Percentiles rank a stretch among this genome's conserved stretches.
Conservation (phyloP, 2,329 filamentous ascomycete genomes). For the Cercospora nicotianae region DNA sequence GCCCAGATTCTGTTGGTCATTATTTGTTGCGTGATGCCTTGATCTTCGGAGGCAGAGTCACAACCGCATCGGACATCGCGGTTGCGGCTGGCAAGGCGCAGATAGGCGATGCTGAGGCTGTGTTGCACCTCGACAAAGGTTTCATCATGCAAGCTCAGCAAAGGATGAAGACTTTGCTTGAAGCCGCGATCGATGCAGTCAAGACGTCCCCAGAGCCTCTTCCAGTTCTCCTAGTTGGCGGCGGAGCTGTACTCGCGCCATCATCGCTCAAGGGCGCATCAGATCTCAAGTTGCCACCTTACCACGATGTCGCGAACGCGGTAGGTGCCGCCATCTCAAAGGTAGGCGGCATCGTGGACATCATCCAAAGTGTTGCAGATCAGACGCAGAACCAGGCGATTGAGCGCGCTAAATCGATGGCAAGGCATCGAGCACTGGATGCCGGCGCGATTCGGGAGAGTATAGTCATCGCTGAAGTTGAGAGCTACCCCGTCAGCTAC, state of each 20-base stretch:
- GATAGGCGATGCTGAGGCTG: constrained; percentile 30
- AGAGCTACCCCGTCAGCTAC: constrained; percentile 42
- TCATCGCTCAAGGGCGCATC: constrained; percentile 52
- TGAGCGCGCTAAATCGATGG: constrained; percentile 41
- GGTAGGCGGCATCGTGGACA: constrained; percentile 55
- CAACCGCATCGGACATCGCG: constrained; percentile 57
- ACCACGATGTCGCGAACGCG: constrained; percentile 59
- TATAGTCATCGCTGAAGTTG: constrained; percentile 50
- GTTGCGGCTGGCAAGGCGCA: constrained; percentile 38
- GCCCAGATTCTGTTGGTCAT: constrained; percentile 59
- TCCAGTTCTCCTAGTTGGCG: constrained; percentile 58
- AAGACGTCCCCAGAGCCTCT: constrained; percentile 57
- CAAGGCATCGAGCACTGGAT: constrained; percentile 41
- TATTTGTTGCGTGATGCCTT: constrained; percentile 50
- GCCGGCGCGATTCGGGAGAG: constrained; percentile 40
- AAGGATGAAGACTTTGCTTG: constrained; percentile 51
- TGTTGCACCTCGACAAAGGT: constrained; percentile 21
- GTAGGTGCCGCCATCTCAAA: constrained; percentile 61
- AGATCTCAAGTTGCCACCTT: constrained; percentile 53
- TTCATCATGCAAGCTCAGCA: constrained; percentile 32
- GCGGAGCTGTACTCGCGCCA: constrained; percentile 56
- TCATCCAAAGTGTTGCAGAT: constrained; percentile 50
- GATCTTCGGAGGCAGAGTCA: constrained; percentile 55
- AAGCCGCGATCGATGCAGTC: constrained; percentile 56
- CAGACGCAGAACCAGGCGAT: constrained; percentile 43